Base-by-base conservation (phyloP, 176 grass and related monocot species). In the Canna indica region DNA sequence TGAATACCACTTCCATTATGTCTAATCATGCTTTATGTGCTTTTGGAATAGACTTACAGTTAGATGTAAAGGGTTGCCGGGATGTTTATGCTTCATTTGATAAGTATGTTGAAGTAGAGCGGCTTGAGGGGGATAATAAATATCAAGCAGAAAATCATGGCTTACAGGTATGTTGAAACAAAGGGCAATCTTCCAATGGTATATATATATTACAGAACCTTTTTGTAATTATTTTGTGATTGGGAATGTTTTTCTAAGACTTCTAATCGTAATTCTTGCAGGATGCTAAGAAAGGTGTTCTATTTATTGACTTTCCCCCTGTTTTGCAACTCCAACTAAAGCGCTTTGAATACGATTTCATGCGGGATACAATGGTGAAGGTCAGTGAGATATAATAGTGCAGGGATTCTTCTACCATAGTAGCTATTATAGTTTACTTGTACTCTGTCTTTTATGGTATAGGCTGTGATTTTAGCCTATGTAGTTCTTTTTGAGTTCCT, bases 251-350 rank as follows among this genome's bases (percentile, higher is more conserved):
- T n/a, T 86, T 77, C 36, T n/a, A n/a, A n/a, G 22, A 8, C 68
- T 48, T 28, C 1, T 20, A n/a, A 24, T 36, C 10, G 1, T 70
- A 11, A 47, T 69, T 59, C 17, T 91, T 81, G 77, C 82, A 99
- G 95, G 95, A 99, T 90, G 95, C 95, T 15, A 99, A 90, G 85
- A 99, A 99, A 89, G 95, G 95, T 82, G 94, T 93, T 79, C 94
- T 99, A 76, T 99, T 99, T 71, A 92, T 90, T 4, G 94, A 99
- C 68, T 93, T 99, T 42, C 94, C 94, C 69, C 94, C 94, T 81
- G 94, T 99, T 78, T 76, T 99, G 47, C 94, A 99, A 81, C 94
- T 99, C 76, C 94, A 99, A 78, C 84, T 99, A 33, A 99, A 99
- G 73, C 89, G 94, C 32, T 99, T 99, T 81, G 94, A 99, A 78